phyloP scores from a whole-genome alignment of 1,284 basidiomycete species.

The Pseudozyma thailandica region DNA sequence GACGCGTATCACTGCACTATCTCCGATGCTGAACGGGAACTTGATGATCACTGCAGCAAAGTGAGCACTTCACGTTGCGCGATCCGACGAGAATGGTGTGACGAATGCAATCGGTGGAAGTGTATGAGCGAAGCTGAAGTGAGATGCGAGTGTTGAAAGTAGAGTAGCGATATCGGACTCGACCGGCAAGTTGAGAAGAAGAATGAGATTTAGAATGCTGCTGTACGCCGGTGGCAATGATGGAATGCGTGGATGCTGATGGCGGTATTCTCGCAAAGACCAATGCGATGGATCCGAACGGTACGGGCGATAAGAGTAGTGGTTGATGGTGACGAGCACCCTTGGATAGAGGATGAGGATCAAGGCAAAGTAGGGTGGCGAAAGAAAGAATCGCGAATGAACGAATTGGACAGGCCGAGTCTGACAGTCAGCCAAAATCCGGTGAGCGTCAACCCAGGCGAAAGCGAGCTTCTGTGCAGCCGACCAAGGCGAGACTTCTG shows the following conservation, averaged over 20 bases:
- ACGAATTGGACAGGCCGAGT: conserved; percentile 1
- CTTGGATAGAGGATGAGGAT: not conserved
- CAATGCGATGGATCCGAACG: not conserved
- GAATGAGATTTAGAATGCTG: not conserved
- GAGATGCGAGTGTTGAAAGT: not conserved
- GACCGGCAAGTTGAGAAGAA: conserved; percentile 14
- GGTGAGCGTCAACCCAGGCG: conserved; percentile 1
- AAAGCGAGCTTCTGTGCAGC: conserved; percentile 13
- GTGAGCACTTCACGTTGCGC: too few species aligned
- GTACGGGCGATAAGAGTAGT: not conserved
- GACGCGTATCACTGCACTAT: not conserved
- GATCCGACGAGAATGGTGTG: too few species aligned
- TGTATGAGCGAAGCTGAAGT: not conserved
- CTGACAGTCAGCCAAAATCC: not conserved
- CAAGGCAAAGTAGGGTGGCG: conserved; percentile 6
- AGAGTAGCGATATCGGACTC: conserved; percentile 37
- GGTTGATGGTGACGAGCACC: conserved; percentile 16
- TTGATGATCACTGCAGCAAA: too few species aligned
- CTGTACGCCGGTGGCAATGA: conserved; percentile 3
- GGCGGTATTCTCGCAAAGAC: not conserved
- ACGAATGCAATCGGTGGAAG: not conserved
- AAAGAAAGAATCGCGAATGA: conserved; percentile 7
- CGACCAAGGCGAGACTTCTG: not conserved
- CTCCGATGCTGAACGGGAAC: not conserved
- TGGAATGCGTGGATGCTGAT: not conserved